Conservation (phyloP, 176 grass and related monocot genomes). For the Dendrocalamus sinicus region DNA sequence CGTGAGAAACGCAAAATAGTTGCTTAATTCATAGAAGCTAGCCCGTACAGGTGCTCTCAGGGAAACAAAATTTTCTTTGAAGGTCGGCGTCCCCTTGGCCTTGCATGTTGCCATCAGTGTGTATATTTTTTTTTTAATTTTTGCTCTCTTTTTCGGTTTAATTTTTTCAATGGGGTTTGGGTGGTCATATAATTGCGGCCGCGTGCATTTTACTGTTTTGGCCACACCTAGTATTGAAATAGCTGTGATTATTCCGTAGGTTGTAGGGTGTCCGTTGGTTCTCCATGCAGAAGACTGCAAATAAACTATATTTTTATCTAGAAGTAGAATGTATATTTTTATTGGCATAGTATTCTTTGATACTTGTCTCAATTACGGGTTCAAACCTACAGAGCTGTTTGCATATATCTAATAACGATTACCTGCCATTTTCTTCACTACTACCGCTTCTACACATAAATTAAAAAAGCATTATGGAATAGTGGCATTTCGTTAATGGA, state of each 20-base stretch:
- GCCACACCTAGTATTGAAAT: constrained; percentile 51
- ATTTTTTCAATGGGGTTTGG: constrained; percentile 37
- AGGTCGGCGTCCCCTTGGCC: constrained; percentile 24
- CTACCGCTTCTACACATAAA: too few relatives aligned
- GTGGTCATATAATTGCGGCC: constrained; percentile 30
- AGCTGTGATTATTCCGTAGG: constrained; percentile 63
- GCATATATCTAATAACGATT: constrained; percentile 13
- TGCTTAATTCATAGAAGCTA: neutral
- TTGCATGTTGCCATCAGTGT: constrained; percentile 43
- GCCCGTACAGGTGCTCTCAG: constrained; percentile 16
- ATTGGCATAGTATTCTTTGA: constrained; percentile 11
- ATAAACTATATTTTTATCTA: constrained; percentile 55
- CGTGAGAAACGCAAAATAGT: neutral
- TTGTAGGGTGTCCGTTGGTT: constrained; percentile 36
- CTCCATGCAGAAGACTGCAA: constrained; percentile 44
- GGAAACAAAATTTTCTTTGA: constrained; percentile 25
- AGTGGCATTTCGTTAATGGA: too few relatives aligned
- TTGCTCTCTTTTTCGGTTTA: constrained; percentile 18
- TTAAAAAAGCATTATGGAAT: too few relatives aligned
- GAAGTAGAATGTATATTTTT: constrained; percentile 44
- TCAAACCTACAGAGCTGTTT: constrained; percentile 17
- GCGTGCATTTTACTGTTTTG: constrained; percentile 43
- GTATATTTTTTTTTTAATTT: constrained; percentile 43
- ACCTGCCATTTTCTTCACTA: neutral
- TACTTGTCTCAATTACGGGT: neutral